These are phyloP conservation scores for Sporisorium exsertum DNA, from an alignment of 1,284 basidiomycete genomes.

Conservation along the genomic window DNA sequence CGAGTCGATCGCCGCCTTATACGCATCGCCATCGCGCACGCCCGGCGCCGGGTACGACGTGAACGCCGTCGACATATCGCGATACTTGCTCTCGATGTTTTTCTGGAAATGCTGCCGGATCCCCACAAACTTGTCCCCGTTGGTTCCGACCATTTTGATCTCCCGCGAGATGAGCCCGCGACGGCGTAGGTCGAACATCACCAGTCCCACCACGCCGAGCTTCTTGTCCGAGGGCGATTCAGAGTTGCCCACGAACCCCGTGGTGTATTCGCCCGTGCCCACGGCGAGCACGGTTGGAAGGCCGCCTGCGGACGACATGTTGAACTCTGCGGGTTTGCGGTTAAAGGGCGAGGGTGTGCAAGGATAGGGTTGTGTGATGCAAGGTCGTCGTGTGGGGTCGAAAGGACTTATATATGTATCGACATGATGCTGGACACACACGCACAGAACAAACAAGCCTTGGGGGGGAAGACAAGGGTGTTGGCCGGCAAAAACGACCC, in stretches of 20 bases:
- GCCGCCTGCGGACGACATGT: constrained; percentile 5
- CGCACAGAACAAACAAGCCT: too few relatives aligned
- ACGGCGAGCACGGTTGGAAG: constrained; percentile 47
- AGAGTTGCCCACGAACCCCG: constrained; percentile 89
- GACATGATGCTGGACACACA: too few relatives aligned
- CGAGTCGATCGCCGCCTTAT: constrained; percentile 85
- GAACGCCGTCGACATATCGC: constrained; percentile 85
- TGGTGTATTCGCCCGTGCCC: constrained; percentile 75
- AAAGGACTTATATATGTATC: too few relatives aligned
- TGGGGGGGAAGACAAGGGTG: too few relatives aligned
- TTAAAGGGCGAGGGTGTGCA: too few relatives aligned
- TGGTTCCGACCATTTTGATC: constrained; percentile 84
- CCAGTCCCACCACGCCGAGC: constrained; percentile 84
- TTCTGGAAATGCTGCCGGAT: constrained; percentile 83
- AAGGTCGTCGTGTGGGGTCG: too few relatives aligned
- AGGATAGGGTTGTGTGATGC: background rate
- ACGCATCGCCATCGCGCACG: constrained; percentile 81
- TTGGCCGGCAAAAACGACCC: background rate
- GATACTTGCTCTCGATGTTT: constrained; percentile 86
- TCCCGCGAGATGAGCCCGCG: constrained; percentile 79
- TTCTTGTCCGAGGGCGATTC: constrained; percentile 94
- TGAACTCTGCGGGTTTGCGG: too few relatives aligned
- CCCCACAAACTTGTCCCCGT: constrained; percentile 84
- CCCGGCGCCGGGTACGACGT: constrained; percentile 81
- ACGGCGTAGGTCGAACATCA: constrained; percentile 87